A percentile compares a stretch with the other conserved stretches of the same genome.
Conservation (phyloP, 306 rosid species). For the Lathyrus oleraceus region DNA sequence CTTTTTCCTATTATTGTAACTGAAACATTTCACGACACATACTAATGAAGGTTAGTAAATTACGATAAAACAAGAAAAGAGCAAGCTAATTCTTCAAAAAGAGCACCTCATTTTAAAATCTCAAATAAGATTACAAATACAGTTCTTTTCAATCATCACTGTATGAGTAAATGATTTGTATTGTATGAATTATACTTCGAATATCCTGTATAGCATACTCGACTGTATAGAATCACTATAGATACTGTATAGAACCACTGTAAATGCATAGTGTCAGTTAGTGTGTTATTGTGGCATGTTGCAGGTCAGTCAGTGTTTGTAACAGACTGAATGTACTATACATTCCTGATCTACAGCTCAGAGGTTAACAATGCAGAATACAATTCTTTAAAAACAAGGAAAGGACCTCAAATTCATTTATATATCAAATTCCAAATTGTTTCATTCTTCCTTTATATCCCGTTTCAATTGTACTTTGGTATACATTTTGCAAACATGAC, state of each 20-base stretch:
- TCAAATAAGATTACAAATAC: conserved; percentile 15
- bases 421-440: conserved; percentile 1
- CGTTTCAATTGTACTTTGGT: background rate
- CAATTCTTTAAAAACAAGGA: background rate
- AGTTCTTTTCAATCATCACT: conserved; percentile 14
- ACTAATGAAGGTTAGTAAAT: conserved; percentile 27
- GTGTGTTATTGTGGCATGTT: background rate
- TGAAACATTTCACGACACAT: conserved; percentile 46
- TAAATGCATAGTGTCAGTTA: background rate
- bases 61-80: conserved; percentile 8
- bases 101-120: conserved; percentile 4
- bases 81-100: conserved; percentile 1
- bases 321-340: background rate
- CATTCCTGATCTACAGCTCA: background rate
- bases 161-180: background rate
- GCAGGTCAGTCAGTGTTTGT: background rate
- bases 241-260: background rate
- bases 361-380: background rate
- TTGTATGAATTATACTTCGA: background rate
- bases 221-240: background rate
- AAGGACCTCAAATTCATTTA: background rate
- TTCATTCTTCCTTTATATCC: background rate
- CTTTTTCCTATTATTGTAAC: conserved; percentile 87
- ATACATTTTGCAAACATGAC: background rate
- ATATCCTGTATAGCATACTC: background rate